A percentile compares a stretch with the other conserved stretches of the same genome.
phyloP scores from a whole-genome alignment of 2,329 filamentous ascomycete genomes.

The Sporothrix mexicana region DNA sequence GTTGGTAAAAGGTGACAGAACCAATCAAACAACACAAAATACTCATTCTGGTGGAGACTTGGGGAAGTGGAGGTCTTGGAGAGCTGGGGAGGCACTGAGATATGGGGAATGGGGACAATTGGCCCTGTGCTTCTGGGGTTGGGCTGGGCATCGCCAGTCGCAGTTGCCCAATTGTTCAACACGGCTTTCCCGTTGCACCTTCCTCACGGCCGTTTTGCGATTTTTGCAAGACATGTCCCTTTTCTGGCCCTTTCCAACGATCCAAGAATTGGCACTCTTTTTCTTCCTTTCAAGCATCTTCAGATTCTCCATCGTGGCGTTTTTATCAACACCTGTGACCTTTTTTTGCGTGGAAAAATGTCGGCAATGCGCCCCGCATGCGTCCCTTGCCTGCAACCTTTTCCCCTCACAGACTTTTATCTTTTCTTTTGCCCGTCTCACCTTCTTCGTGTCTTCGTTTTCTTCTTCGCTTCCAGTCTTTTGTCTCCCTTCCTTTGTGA shows the following conservation, averaged over 20 bases:
- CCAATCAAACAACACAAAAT: constrained; percentile 23
- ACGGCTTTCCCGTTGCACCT: background rate
- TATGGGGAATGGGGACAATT: background rate
- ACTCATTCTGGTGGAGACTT: background rate
- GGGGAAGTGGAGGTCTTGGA: constrained; percentile 22
- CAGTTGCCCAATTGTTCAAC: background rate
- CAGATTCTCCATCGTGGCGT: background rate
- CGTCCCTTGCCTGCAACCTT: constrained; percentile 8
- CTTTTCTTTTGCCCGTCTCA: too few species aligned
- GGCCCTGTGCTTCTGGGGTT: background rate
- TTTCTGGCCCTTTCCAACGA: background rate
- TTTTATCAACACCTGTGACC: background rate
- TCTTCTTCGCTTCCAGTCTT: background rate
- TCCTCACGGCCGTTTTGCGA: background rate
- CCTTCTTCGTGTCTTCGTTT: too few species aligned
- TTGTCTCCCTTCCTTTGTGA: constrained; percentile 5
- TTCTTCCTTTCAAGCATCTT: background rate
- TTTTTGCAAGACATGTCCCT: background rate
- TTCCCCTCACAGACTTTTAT: background rate
- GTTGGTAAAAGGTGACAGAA: background rate
- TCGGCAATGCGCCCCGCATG: background rate
- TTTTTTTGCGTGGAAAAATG: background rate
- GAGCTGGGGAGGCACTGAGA: constrained; percentile 3
- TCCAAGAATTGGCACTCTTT: background rate
- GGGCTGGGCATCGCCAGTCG: background rate